These are phyloP conservation scores for Fusarium sp. DNA, from an alignment of 2,329 filamentous ascomycete species.

Conservation along the genomic window DNA sequence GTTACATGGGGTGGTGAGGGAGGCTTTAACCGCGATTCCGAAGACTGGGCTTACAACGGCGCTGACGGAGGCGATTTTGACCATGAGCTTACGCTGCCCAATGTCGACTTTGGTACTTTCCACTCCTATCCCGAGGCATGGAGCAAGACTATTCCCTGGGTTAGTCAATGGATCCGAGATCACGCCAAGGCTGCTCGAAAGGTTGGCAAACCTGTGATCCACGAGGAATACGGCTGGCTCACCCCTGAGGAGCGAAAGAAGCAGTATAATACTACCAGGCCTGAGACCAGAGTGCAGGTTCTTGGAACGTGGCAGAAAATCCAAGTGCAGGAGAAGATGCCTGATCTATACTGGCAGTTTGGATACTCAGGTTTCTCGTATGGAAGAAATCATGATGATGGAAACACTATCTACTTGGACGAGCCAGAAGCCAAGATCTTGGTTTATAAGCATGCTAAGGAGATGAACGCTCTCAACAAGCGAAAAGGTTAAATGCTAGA, in stretches of 20 bases:
- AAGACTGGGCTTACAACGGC: constrained; percentile 64
- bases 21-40: constrained; percentile 63
- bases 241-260: constrained; percentile 63
- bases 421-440: constrained; percentile 61
- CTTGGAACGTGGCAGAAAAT: constrained; percentile 66
- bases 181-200: constrained; percentile 62
- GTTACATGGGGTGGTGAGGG: constrained; percentile 73
- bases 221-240: constrained; percentile 61
- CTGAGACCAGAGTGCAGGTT: constrained; percentile 63
- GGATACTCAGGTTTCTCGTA: constrained; percentile 67
- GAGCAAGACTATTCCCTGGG: constrained; percentile 67
- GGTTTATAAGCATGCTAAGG: constrained; percentile 62
- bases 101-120: constrained; percentile 69
- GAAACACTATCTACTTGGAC: constrained; percentile 70
- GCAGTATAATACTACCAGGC: constrained; percentile 57
- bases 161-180: constrained; percentile 68
- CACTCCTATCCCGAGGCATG: constrained; percentile 72
- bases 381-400: constrained; percentile 69
- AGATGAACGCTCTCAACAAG: constrained; percentile 52
- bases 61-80: constrained; percentile 69
- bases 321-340: constrained; percentile 62
- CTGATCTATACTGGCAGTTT: constrained; percentile 71
- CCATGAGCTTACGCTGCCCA: constrained; percentile 59
- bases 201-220: constrained; percentile 66
- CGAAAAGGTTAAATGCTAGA: not conserved